A percentile compares a stretch with the other conserved stretches of the same genome.
Conservation (phyloP, 73 alveolate genomes). For the Paraurostyla sp. region DNA sequence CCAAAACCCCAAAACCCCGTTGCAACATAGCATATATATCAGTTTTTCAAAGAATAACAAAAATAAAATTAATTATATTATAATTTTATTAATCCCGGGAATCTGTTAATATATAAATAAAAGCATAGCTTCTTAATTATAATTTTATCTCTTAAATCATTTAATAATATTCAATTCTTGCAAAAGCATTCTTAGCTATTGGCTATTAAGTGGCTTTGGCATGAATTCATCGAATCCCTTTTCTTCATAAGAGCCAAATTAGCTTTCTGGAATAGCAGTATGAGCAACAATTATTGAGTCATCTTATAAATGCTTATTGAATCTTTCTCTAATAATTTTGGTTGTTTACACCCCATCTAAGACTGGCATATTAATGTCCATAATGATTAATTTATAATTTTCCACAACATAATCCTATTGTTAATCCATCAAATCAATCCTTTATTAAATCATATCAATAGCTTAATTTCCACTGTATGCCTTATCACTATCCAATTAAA, state of each 20-base stretch:
- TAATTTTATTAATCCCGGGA: too few relatives aligned
- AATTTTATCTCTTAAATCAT: too few relatives aligned
- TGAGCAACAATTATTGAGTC: background rate
- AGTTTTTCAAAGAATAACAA: too few relatives aligned
- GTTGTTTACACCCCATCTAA: constrained; percentile 18
- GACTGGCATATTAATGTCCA: constrained; percentile 35
- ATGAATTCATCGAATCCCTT: background rate
- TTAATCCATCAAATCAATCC: background rate
- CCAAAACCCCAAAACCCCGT: too few relatives aligned
- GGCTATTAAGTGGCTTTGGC: background rate
- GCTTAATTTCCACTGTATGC: constrained; percentile 10
- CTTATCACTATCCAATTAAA: background rate
- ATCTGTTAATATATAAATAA: too few relatives aligned
- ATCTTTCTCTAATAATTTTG: background rate
- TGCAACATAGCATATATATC: too few relatives aligned
- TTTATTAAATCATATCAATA: background rate
- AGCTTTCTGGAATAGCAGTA: background rate
- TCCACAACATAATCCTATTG: background rate
- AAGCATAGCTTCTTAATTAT: too few relatives aligned
- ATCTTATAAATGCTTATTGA: background rate
- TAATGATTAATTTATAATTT: background rate
- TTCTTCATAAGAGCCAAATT: background rate
- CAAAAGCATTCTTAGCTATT: background rate
- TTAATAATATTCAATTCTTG: background rate
- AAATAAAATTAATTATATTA: too few relatives aligned